A percentile compares a stretch with the other conserved stretches of the same genome.
phyloP scores from a whole-genome alignment of 257 asterid species.

The Solanum chiquidenum region DNA sequence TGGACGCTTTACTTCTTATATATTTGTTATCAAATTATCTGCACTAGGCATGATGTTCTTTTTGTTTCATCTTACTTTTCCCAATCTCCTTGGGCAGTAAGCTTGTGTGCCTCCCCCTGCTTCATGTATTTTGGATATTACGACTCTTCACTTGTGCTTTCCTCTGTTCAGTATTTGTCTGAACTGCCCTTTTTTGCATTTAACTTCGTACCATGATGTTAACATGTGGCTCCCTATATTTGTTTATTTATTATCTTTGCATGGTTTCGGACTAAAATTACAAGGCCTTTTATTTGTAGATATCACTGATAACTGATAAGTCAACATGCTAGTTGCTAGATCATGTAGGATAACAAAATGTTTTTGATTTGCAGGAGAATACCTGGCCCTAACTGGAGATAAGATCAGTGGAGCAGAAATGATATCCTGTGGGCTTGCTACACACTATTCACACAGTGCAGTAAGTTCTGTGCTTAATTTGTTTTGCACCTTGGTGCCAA shows the following conservation, averaged over 20 bases:
- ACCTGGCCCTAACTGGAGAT: constrained; percentile 81
- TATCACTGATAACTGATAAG: background rate
- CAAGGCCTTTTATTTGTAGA: background rate
- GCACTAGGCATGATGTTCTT: background rate
- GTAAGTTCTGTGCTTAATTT: constrained; percentile 16
- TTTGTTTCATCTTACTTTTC: background rate
- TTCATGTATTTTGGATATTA: background rate
- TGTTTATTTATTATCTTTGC: background rate
- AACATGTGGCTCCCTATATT: background rate
- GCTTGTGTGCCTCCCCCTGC: background rate
- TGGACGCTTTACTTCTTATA: background rate
- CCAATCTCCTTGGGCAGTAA: background rate
- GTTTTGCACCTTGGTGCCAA: background rate
- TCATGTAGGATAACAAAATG: background rate
- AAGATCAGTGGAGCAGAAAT: constrained; percentile 80
- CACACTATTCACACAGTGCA: constrained; percentile 50
- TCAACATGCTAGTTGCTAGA: background rate
- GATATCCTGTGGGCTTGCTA: constrained; percentile 92
- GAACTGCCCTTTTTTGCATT: background rate
- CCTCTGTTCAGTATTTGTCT: background rate
- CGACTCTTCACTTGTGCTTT: background rate
- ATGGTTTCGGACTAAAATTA: background rate
- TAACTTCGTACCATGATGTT: background rate
- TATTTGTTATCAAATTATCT: background rate
- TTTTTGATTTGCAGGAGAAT: constrained; percentile 55